These are phyloP conservation scores for Nakazawaea peltata DNA, from an alignment of 805 yeast species.

Conservation along the genomic window DNA sequence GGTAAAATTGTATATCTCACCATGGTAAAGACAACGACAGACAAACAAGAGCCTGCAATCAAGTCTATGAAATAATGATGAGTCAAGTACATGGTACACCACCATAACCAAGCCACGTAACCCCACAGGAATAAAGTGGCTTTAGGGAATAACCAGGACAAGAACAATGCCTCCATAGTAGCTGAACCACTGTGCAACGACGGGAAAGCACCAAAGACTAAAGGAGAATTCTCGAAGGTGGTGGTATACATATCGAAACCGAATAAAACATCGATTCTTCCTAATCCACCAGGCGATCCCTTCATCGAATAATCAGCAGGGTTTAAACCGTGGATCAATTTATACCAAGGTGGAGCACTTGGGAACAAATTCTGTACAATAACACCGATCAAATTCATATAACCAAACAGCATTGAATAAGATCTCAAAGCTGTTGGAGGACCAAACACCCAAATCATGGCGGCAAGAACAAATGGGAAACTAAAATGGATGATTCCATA, in stretches of 20 bases:
- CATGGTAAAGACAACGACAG: constrained; percentile 60
- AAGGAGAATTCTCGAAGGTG: constrained; percentile 77
- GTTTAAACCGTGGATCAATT: constrained; percentile 70
- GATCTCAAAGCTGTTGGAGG: constrained; percentile 83
- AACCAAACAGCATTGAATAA: constrained; percentile 91
- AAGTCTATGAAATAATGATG: constrained; percentile 94
- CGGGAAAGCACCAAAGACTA: constrained; percentile 76
- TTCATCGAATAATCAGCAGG: constrained; percentile 89
- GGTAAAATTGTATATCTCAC: constrained; percentile 66
- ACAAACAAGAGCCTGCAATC: constrained; percentile 86
- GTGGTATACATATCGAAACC: constrained; percentile 80
- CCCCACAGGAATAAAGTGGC: constrained; percentile 55
- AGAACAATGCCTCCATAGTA: constrained; percentile 84
- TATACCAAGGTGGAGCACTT: constrained; percentile 98
- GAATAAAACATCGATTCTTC: constrained; percentile 71
- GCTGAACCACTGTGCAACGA: constrained; percentile 92
- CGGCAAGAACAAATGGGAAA: constrained; percentile 84
- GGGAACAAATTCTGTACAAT: constrained; percentile 77
- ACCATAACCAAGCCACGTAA: constrained; percentile 94
- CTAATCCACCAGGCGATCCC: constrained; percentile 95
- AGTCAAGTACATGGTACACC: constrained; percentile 96
- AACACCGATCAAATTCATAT: constrained; percentile 86
- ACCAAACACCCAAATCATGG: constrained; percentile 71
- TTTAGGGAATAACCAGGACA: constrained; percentile 75
- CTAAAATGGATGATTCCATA: constrained; percentile 87